Conservation (phyloP, 2,329 filamentous ascomycete genomes). For the Cryphonectria nitschkei region DNA sequence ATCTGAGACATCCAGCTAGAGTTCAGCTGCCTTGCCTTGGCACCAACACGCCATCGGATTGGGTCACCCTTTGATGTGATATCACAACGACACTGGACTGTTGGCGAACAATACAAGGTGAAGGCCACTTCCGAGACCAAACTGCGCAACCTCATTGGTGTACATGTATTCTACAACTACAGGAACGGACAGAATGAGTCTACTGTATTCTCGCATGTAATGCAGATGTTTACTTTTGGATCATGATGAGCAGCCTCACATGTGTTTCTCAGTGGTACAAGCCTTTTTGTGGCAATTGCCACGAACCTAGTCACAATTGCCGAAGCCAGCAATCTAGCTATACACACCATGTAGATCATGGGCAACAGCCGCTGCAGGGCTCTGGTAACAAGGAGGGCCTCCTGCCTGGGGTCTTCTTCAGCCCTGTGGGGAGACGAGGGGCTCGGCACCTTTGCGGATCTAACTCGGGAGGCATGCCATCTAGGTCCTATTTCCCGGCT, state of each 20-base stretch:
- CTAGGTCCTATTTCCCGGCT: not conserved
- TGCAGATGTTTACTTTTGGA: not conserved
- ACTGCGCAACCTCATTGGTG: not conserved
- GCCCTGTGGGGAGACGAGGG: slow-evolving; percentile 12
- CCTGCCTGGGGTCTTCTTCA: slow-evolving; percentile 3
- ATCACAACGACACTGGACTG: not conserved
- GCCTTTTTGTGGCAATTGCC: not conserved
- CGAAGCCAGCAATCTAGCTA: not conserved
- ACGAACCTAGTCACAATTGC: not conserved
- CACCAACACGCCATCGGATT: not conserved
- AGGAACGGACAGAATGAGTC: not conserved
- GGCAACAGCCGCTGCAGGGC: slow-evolving; percentile 3
- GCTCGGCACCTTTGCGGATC: slow-evolving; percentile 10
- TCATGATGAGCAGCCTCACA: not conserved
- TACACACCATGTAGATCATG: not conserved
- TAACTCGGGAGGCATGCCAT: slow-evolving; percentile 11
- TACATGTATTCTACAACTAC: not conserved
- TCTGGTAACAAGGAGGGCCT: slow-evolving; percentile 1
- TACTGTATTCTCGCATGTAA: not conserved
- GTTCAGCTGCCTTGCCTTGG: not conserved
- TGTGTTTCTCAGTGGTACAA: not conserved
- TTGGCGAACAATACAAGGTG: not conserved
- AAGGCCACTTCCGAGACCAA: not conserved
- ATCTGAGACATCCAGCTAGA: not conserved
- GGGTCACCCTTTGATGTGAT: not conserved